Conservation (phyloP, 805 yeast genomes). For the Hanseniaspora pseudoguilliermondii region DNA sequence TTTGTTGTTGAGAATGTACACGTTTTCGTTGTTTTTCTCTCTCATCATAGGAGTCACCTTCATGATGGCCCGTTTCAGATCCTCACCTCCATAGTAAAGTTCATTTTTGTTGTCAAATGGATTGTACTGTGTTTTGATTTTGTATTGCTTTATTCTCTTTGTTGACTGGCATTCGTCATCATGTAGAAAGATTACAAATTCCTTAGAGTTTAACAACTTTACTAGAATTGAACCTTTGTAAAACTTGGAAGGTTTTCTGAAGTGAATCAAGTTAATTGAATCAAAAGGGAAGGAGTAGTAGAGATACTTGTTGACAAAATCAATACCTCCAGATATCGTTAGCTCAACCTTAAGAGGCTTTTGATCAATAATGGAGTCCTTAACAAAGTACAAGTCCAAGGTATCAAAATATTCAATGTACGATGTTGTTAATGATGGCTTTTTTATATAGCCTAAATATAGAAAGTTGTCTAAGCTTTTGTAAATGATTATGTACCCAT, state of each 20-base stretch:
- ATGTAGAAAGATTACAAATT: constrained; percentile 85
- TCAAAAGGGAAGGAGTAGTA: constrained; percentile 4
- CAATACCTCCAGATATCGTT: neutral
- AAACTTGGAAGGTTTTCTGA: constrained; percentile 67
- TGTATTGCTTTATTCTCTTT: constrained; percentile 40
- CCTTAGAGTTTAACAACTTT: constrained; percentile 51
- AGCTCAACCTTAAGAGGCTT: neutral
- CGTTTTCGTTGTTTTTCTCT: constrained; percentile 4
- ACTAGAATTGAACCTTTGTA: constrained; percentile 84
- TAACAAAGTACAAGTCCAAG: neutral
- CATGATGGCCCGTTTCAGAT: constrained; percentile 47
- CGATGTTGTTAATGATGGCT: neutral
- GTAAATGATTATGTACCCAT: constrained; percentile 59
- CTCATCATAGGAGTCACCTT: constrained; percentile 15
- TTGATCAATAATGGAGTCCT: neutral
- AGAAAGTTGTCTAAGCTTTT: neutral
- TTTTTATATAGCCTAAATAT: neutral
- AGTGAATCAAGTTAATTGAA: constrained; percentile 60
- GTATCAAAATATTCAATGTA: neutral
- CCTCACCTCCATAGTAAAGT: constrained; percentile 85
- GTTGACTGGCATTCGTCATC: constrained; percentile 79
- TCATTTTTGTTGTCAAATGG: constrained; percentile 49
- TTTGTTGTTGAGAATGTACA: constrained; percentile 7
- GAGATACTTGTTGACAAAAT: neutral
- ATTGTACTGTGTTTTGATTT: constrained; percentile 51